phyloP scores from a whole-genome alignment of 192 early-diverging fungal species.

The Podila verticillata region DNA sequence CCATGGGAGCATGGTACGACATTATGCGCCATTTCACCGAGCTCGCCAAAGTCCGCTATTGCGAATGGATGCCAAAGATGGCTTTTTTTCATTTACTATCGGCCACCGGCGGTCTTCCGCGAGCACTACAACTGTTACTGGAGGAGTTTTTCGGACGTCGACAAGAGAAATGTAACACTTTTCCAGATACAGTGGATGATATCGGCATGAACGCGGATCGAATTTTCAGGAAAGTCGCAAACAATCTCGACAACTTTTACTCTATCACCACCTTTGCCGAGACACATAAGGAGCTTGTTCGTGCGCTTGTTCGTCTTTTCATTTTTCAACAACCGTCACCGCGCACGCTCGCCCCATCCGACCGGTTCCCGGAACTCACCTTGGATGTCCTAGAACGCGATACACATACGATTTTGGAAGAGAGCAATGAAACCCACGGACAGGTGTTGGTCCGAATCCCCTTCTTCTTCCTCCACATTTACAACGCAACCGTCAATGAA shows the following conservation, averaged over 20 bases:
- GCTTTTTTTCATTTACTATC: slow-evolving; percentile 4
- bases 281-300: background rate
- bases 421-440: background rate
- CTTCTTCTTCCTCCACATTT: slow-evolving; percentile 16
- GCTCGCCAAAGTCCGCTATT: background rate
- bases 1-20: slow-evolving; percentile 16
- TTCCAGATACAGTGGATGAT: background rate
- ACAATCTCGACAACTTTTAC: background rate
- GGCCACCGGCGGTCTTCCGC: slow-evolving; percentile 10
- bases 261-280: background rate
- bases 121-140: slow-evolving; percentile 8
- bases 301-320: slow-evolving; percentile 1
- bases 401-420: slow-evolving; percentile 11
- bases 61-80: slow-evolving; percentile 11
- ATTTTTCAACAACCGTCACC: background rate
- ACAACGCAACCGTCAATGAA: background rate
- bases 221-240: background rate
- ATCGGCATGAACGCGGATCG: background rate
- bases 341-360: slow-evolving; percentile 3
- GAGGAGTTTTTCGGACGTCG: slow-evolving; percentile 6
- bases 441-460: slow-evolving; percentile 8
- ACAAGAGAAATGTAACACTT: background rate
- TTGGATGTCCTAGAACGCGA: slow-evolving; percentile 15
- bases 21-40: slow-evolving; percentile 13
- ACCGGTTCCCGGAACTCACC: slow-evolving; percentile 3